phyloP scores from a whole-genome alignment of 345 rosid genomes.

The Citrus hindsii region DNA sequence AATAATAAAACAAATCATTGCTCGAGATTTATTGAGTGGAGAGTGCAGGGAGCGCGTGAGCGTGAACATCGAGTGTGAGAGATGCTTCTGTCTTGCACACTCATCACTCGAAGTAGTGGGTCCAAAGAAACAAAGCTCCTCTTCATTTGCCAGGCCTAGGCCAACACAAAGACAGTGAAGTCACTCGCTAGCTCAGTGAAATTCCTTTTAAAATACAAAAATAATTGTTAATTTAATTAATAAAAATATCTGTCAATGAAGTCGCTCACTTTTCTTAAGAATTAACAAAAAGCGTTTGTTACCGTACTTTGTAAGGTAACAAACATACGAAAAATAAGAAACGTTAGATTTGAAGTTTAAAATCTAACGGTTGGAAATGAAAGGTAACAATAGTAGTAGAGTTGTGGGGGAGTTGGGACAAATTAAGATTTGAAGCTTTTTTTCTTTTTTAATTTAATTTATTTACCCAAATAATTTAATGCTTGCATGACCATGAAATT shows the following conservation, averaged over 20 bases:
- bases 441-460: too few species aligned
- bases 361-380: too few species aligned
- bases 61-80: slow-evolving; percentile 17
- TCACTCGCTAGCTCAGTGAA: slow-evolving; percentile 9
- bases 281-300: too few species aligned
- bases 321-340: too few species aligned
- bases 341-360: too few species aligned
- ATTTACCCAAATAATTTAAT: too few species aligned
- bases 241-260: not conserved
- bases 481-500: too few species aligned
- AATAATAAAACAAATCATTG: not conserved
- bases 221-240: not conserved
- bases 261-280: not conserved
- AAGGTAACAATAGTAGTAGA: too few species aligned
- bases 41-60: slow-evolving; percentile 16
- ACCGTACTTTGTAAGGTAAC: too few species aligned
- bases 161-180: slow-evolving; percentile 31
- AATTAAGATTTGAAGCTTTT: too few species aligned
- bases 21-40: not conserved
- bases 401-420: too few species aligned
- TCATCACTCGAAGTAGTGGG: slow-evolving; percentile 33
- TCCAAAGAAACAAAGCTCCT: slow-evolving; percentile 23
- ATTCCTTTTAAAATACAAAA: not conserved
- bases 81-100: slow-evolving; percentile 40
- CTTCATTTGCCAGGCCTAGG: slow-evolving; percentile 10